Conservation (phyloP, 768 basidiomycete genomes). For the Lactarius trivialis region DNA sequence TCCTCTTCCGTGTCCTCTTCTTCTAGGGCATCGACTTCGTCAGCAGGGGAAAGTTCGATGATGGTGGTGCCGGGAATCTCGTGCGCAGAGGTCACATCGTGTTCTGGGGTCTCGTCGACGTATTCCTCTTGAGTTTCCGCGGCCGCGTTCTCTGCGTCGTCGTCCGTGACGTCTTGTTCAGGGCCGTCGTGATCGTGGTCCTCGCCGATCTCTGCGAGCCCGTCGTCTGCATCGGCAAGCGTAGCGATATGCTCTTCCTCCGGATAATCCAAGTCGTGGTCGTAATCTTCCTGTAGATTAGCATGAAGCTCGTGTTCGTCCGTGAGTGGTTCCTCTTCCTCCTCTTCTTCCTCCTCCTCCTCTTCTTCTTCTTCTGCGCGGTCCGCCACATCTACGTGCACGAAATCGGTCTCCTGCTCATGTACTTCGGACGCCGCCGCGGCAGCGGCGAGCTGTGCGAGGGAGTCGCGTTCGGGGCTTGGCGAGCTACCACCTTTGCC, state of each 20-base stretch:
- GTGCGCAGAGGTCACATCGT: slow-evolving; percentile 17
- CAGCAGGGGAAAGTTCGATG: slow-evolving; percentile 15
- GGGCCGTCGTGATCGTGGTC: slow-evolving; percentile 8
- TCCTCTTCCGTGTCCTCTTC: slow-evolving; percentile 10
- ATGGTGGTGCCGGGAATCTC: slow-evolving; percentile 11
- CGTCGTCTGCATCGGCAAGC: slow-evolving; percentile 5
- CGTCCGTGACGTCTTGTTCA: slow-evolving; percentile 21
- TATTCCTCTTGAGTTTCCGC: not conserved
- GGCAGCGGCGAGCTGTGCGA: not conserved
- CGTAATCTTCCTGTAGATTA: not conserved
- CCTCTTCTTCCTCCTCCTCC: not conserved
- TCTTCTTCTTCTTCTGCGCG: not conserved
- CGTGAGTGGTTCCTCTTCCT: slow-evolving; percentile 4
- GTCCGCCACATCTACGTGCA: slow-evolving; percentile 10
- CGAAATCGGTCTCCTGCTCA: slow-evolving; percentile 13
- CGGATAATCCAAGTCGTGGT: slow-evolving; percentile 2
- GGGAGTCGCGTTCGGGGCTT: slow-evolving; percentile 12
- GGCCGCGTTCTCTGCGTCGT: not conserved
- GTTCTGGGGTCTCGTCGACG: slow-evolving; percentile 1
- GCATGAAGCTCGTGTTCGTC: slow-evolving; percentile 7
- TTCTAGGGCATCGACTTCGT: slow-evolving; percentile 7
- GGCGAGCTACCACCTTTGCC: slow-evolving; percentile 25
- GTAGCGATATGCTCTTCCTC: not conserved
- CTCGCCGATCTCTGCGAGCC: not conserved
- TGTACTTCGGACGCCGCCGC: not conserved